Evolutionary conservation across 2,329 filamentous ascomycete genomes (phyloP).

Genomic region (Nothopassalora personata): DNA sequence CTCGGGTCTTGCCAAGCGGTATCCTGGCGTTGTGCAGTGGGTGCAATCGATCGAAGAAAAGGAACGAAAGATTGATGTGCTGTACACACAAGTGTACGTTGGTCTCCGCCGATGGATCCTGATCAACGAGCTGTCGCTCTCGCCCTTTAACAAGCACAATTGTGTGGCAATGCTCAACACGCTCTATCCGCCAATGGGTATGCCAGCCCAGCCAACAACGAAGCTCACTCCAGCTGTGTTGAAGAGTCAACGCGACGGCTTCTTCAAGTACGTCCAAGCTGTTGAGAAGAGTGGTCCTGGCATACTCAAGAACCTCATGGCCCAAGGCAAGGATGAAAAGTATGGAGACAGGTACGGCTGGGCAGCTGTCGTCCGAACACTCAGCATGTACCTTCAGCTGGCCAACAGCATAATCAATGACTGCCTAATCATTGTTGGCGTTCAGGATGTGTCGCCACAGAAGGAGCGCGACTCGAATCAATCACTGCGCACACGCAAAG

Average conservation of each 20-base stretch:
- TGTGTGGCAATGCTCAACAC: constrained; percentile 65
- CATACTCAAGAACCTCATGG: constrained; percentile 50
- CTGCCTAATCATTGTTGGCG: constrained; percentile 47
- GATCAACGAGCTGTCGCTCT: constrained; percentile 59
- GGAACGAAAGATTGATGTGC: constrained; percentile 47
- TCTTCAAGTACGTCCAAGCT: constrained; percentile 57
- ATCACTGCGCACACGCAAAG: constrained; percentile 49
- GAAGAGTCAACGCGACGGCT: constrained; percentile 53
- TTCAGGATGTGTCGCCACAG: constrained; percentile 32
- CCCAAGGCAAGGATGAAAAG: constrained; percentile 46
- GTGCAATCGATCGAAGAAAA: constrained; percentile 41
- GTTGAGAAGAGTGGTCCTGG: constrained; percentile 53
- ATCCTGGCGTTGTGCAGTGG: constrained; percentile 54
- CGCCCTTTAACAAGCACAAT: constrained; percentile 60
- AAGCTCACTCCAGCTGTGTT: constrained; percentile 50
- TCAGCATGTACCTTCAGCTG: constrained; percentile 55
- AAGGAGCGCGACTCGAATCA: constrained; percentile 14
- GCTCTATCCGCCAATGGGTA: constrained; percentile 53
- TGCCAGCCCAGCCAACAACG: constrained; percentile 43
- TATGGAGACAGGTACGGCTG: constrained; percentile 50
- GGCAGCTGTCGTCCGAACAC: constrained; percentile 42
- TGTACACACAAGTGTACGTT: constrained; percentile 59
- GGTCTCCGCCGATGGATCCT: constrained; percentile 60
- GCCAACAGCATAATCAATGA: constrained; percentile 59
- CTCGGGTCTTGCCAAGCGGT: constrained; percentile 46